These are phyloP conservation scores for Hypoxylon sp. DNA, from an alignment of 2,329 filamentous ascomycete genomes.

Conservation along the genomic window DNA sequence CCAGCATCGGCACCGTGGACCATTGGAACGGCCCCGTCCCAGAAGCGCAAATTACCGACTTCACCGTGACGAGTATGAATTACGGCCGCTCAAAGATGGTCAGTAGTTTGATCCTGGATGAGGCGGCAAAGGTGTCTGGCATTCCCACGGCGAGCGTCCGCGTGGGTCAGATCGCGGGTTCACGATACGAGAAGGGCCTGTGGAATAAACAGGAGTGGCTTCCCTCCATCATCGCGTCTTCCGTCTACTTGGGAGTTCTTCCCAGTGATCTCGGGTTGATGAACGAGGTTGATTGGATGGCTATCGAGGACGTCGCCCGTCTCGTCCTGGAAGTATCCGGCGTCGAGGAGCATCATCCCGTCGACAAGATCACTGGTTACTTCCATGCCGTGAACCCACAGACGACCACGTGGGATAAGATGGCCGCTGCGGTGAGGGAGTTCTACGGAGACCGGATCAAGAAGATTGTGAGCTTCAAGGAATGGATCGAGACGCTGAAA, in stretches of 20 bases:
- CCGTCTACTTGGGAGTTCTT: conserved; percentile 60
- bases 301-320: conserved; percentile 61
- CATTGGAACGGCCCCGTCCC: conserved; percentile 55
- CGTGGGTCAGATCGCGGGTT: conserved; percentile 62
- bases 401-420: conserved; percentile 55
- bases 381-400: conserved; percentile 65
- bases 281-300: conserved; percentile 65
- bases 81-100: conserved; percentile 61
- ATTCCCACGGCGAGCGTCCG: conserved; percentile 57
- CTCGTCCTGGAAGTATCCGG: conserved; percentile 61
- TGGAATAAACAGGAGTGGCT: conserved; percentile 71
- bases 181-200: conserved; percentile 55
- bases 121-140: conserved; percentile 51
- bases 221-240: conserved; percentile 63
- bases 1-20: conserved; percentile 56
- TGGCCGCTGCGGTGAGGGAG: conserved; percentile 56
- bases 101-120: conserved; percentile 57
- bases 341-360: conserved; percentile 36
- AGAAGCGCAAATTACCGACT: conserved; percentile 54
- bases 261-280: conserved; percentile 60
- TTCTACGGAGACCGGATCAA: conserved; percentile 57
- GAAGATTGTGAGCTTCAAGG: conserved; percentile 55
- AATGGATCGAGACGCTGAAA: conserved; percentile 61
- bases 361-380: conserved; percentile 49
- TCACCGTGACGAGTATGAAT: conserved; percentile 50